Evolutionary conservation across 2,329 filamentous ascomycete genomes (phyloP).

Genomic region (Aureobasidium sp.): DNA sequence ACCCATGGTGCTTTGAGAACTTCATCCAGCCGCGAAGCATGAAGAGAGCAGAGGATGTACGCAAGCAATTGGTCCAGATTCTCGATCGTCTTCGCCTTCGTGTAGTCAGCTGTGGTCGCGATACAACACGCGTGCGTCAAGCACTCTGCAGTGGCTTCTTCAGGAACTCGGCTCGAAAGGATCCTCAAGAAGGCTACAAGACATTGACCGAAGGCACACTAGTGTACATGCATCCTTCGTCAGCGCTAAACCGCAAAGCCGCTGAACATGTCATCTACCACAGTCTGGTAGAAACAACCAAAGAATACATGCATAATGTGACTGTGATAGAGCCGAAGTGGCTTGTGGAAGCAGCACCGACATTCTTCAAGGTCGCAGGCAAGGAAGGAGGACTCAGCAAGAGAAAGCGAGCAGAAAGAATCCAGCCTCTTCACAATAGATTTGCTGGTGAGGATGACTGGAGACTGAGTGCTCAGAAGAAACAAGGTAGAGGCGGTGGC

Average conservation of each 20-base stretch:
- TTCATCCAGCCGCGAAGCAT: slow-evolving; percentile 92
- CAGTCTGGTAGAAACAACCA: slow-evolving; percentile 81
- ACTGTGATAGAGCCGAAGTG: slow-evolving; percentile 89
- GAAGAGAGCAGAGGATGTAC: slow-evolving; percentile 81
- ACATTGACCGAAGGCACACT: slow-evolving; percentile 92
- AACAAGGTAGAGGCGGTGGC: slow-evolving; percentile 76
- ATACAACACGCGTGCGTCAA: slow-evolving; percentile 80
- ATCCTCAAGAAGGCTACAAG: slow-evolving; percentile 95
- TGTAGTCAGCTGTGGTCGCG: slow-evolving; percentile 75
- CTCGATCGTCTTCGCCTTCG: slow-evolving; percentile 85
- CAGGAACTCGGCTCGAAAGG: slow-evolving; percentile 88
- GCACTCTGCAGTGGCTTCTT: slow-evolving; percentile 93
- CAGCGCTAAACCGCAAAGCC: slow-evolving; percentile 88
- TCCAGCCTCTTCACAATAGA: slow-evolving; percentile 90
- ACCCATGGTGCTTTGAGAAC: slow-evolving; percentile 94
- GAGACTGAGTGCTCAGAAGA: slow-evolving; percentile 81
- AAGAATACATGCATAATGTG: slow-evolving; percentile 97
- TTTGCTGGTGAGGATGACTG: slow-evolving; percentile 92
- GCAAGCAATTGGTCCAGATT: slow-evolving; percentile 85
- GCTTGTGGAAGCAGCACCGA: slow-evolving; percentile 93
- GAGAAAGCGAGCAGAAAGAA: slow-evolving; percentile 86
- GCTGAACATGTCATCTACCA: slow-evolving; percentile 96
- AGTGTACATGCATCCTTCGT: slow-evolving; percentile 88
- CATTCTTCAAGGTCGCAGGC: slow-evolving; percentile 94
- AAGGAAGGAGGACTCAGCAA: slow-evolving; percentile 74